Evolutionary conservation across 768 basidiomycete species (phyloP).

Genomic region (Termitomyces sp.): DNA sequence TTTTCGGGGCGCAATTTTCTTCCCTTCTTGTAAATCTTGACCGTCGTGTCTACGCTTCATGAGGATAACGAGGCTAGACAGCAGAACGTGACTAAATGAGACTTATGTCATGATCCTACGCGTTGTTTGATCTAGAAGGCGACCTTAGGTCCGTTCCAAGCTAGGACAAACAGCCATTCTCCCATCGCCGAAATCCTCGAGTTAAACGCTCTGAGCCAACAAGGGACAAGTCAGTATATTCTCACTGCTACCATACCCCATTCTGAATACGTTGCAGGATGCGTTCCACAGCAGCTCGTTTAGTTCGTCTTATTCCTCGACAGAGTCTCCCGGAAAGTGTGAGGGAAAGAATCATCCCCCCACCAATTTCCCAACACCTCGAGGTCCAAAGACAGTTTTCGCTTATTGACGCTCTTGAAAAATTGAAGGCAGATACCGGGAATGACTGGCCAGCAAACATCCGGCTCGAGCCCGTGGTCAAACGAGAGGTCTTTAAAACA

Average conservation of each 20-base stretch:
- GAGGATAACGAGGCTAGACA: neutral
- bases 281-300: slow-evolving; percentile 28
- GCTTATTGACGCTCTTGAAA: slow-evolving; percentile 29
- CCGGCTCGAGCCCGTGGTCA: slow-evolving; percentile 37
- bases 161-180: slow-evolving; percentile 1
- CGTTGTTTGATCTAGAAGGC: slow-evolving; percentile 2
- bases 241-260: neutral
- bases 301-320: slow-evolving; percentile 33
- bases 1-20: neutral
- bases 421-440: slow-evolving; percentile 27
- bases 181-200: neutral
- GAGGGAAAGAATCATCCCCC: slow-evolving; percentile 23
- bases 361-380: slow-evolving; percentile 27
- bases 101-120: neutral
- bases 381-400: slow-evolving; percentile 25
- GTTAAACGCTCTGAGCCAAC: neutral
- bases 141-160: neutral
- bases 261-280: slow-evolving; percentile 16
- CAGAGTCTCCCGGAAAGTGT: slow-evolving; percentile 21
- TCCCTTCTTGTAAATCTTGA: neutral
- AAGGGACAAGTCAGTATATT: neutral
- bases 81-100: neutral
- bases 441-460: slow-evolving; percentile 38
- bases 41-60: slow-evolving; percentile 12
- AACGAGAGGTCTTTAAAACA: slow-evolving; percentile 30